Evolutionary conservation across 768 basidiomycete species (phyloP), one percentile per base, ranked within the genome.

Genomic region (Xerocomus brunneocitrinus): DNA sequence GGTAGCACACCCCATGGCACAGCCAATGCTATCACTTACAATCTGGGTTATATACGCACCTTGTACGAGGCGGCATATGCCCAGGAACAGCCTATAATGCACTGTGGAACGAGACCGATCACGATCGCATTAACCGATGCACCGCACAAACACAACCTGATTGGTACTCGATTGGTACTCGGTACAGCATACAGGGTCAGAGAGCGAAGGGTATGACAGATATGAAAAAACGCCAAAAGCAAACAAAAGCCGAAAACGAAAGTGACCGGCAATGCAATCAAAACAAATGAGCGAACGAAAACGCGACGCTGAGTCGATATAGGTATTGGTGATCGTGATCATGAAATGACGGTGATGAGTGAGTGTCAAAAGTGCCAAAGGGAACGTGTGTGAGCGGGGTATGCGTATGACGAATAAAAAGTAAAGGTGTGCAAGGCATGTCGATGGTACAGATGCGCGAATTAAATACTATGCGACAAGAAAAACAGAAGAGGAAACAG

Each of bases 381-480:
- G 10, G 27, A 49, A 46, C 25, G 47, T 49, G 61, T 49, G 54
- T n/a, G 45, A 45, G 39, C 43, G 55, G 34, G 47, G 39, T 40
- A 45, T 40, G 45, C 51, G 40, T 19, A 35, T 47, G 24, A 31
- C 19, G 10, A 34, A 34, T 13, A 7, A 47, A 47, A 25, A 40
- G 31, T 19, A 47, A 31, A 13, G 35, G 25, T 16, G 40, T 52
- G 59, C 45, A 54, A 38, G 52, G 40, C 52, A 36, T 50, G 49
- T 22, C 8, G 39, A 55, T 65, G 62, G 50, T 66, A 67, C 64
- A 62, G 41, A 38, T 65, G 60, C 53, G 60, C 32, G 51, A 59
- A 65, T 58, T 67, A 67, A 62, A 66, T 62, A 66, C 22, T 63
- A 66, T 63, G 56, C 53, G 39, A 66, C 61, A 63, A 6, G 16